A percentile compares a stretch with the other conserved stretches of the same genome.
These are phyloP conservation scores for Fagopyrum homotropicum DNA, from an alignment of 148 eudicot genomes.

Conservation along the genomic window DNA sequence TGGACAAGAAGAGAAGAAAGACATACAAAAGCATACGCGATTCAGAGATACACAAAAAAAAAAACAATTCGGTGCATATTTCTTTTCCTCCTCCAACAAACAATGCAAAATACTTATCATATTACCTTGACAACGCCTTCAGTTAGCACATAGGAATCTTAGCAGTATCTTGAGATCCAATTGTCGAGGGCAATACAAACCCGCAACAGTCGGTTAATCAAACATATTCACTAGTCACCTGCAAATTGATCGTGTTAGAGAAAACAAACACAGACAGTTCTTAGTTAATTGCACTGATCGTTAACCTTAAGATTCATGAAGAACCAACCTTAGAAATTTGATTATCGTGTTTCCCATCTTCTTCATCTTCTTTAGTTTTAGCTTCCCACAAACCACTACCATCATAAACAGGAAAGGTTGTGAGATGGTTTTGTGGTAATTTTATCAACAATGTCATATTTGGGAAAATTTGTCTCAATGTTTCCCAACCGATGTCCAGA, in stretches of 20 bases:
- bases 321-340: too few relatives aligned
- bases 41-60: not conserved
- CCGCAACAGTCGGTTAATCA: constrained; percentile 33
- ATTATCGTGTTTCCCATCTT: too few relatives aligned
- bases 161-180: constrained; percentile 77
- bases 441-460: constrained; percentile 21
- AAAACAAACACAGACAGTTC: too few relatives aligned
- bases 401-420: constrained; percentile 19
- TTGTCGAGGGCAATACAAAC: constrained; percentile 73
- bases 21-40: not conserved
- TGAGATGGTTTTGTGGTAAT: constrained; percentile 21
- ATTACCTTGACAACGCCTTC: constrained; percentile 75
- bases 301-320: too few relatives aligned
- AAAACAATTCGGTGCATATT: not conserved
- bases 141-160: constrained; percentile 83
- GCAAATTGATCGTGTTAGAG: too few relatives aligned
- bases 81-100: not conserved
- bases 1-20: constrained; percentile 19
- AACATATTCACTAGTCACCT: too few relatives aligned
- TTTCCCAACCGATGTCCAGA: constrained; percentile 3
- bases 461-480: constrained; percentile 16
- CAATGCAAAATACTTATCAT: constrained; percentile 14
- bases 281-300: too few relatives aligned
- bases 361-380: too few relatives aligned
- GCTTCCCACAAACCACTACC: constrained; percentile 26